Conservation (phyloP, 1,284 basidiomycete genomes). For the Ceratobasidium sp. region DNA sequence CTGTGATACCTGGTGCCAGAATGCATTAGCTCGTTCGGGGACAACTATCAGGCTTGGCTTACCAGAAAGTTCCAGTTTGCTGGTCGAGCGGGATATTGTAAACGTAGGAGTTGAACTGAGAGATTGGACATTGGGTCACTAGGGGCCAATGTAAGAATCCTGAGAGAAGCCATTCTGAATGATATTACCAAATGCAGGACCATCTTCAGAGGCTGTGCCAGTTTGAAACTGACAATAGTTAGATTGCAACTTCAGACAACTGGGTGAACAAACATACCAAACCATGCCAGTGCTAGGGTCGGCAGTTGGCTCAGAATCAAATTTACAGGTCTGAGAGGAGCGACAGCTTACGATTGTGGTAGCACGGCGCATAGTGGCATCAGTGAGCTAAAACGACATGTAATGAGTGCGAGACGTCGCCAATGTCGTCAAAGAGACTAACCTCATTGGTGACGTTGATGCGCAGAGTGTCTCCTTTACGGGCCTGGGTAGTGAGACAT, state of each 20-base stretch:
- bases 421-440: background rate
- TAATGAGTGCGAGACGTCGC: too few species aligned
- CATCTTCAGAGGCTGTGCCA: slow-evolving; percentile 22
- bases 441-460: slow-evolving; percentile 33
- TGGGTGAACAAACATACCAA: background rate
- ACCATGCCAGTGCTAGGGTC: slow-evolving; percentile 36
- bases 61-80: slow-evolving; percentile 33
- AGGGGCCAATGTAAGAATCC: background rate
- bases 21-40: background rate
- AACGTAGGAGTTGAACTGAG: slow-evolving; percentile 35
- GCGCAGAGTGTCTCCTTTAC: slow-evolving; percentile 21
- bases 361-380: slow-evolving; percentile 30
- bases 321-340: too few species aligned
- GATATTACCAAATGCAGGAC: slow-evolving; percentile 30
- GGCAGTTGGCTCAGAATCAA: too few species aligned
- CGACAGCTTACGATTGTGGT: slow-evolving; percentile 33
- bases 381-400: slow-evolving; percentile 14
- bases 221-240: slow-evolving; percentile 17
- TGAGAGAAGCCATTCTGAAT: background rate
- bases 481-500: background rate
- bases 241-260: background rate
- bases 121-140: slow-evolving; percentile 36
- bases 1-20: slow-evolving; percentile 14
- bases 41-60: background rate
- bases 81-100: slow-evolving; percentile 29